Evolutionary conservation across 306 rosid species (phyloP).

Genomic region (Castanospermum australe): DNA sequence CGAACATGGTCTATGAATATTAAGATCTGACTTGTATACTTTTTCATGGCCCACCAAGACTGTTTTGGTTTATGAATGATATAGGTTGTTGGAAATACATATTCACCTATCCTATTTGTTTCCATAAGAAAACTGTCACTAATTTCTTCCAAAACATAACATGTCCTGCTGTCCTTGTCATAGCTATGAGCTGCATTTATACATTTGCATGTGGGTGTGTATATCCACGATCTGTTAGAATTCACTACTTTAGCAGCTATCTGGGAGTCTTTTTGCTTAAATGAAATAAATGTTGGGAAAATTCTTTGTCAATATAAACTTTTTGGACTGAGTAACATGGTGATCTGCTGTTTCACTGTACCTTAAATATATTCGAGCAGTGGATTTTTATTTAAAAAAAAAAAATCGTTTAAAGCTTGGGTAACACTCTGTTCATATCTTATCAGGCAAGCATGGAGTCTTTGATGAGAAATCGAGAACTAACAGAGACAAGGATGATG

Average conservation of each 20-base stretch:
- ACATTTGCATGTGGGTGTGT: neutral
- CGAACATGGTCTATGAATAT: neutral
- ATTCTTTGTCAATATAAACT: neutral
- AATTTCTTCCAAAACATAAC: conserved; percentile 15
- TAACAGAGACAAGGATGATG: conserved; percentile 98
- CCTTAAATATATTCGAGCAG: neutral
- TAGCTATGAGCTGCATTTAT: conserved; percentile 13
- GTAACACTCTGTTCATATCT: conserved; percentile 20
- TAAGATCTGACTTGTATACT: neutral
- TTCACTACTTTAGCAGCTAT: neutral
- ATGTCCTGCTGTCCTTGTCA: neutral
- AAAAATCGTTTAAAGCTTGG: conserved; percentile 24
- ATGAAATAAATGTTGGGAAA: neutral
- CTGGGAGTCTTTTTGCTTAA: conserved; percentile 20
- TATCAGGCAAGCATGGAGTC: conserved; percentile 91
- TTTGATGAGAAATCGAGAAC: conserved; percentile 90
- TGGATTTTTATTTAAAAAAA: conserved; percentile 15
- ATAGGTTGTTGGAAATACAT: conserved; percentile 2
- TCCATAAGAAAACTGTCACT: conserved; percentile 5
- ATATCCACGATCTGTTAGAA: neutral
- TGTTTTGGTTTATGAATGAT: conserved; percentile 24
- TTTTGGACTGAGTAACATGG: neutral
- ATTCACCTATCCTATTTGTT: neutral
- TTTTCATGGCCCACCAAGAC: neutral
- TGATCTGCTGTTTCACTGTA: neutral